A percentile compares a stretch with the other conserved stretches of the same genome.
phyloP scores from a whole-genome alignment of 805 yeast genomes.

The Candida coleopterorum region DNA sequence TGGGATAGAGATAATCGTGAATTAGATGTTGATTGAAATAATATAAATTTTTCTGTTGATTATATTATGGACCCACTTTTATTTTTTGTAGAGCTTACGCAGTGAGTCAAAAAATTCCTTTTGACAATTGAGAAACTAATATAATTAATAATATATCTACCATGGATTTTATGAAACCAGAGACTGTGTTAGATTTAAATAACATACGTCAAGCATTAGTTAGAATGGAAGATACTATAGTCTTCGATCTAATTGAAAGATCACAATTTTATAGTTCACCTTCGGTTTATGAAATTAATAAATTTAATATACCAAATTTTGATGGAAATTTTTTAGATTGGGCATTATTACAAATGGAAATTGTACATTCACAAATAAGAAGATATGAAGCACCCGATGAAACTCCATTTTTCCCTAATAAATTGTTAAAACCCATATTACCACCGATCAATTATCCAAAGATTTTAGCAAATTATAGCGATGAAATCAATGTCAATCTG shows the following conservation, averaged over 20 bases:
- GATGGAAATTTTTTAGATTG: slow-evolving; percentile 85
- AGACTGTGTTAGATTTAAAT: slow-evolving; percentile 69
- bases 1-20: slow-evolving; percentile 11
- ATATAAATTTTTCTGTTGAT: no score
- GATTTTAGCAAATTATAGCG: slow-evolving; percentile 67
- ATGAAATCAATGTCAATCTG: slow-evolving; percentile 70
- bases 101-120: background rate
- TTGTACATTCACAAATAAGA: slow-evolving; percentile 62
- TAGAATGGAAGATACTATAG: slow-evolving; percentile 94
- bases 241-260: slow-evolving; percentile 87
- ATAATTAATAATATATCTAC: no score
- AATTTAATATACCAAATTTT: slow-evolving; percentile 59
- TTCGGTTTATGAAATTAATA: slow-evolving; percentile 61
- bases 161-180: slow-evolving; percentile 88
- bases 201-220: slow-evolving; percentile 83
- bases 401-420: slow-evolving; percentile 76
- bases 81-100: background rate
- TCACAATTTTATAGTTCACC: slow-evolving; percentile 80
- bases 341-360: slow-evolving; percentile 73
- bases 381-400: slow-evolving; percentile 95
- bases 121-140: no score
- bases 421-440: slow-evolving; percentile 62
- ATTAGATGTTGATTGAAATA: slow-evolving; percentile 2
- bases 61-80: no score
- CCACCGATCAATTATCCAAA: slow-evolving; percentile 79